phyloP scores from a whole-genome alignment of 148 eudicot genomes.

The Cornus suecica region DNA sequence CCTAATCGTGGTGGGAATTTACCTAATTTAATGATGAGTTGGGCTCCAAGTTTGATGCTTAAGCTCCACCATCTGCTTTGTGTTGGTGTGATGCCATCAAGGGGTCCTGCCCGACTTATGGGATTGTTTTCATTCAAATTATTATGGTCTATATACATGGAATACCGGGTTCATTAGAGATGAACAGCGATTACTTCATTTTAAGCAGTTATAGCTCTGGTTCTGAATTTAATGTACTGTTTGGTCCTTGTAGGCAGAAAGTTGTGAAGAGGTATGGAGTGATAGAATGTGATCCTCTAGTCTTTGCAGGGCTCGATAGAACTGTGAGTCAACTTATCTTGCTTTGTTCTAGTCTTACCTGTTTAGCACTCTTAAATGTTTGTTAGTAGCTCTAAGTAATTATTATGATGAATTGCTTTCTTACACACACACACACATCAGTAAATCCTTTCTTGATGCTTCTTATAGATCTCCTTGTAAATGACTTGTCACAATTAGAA shows the following conservation, averaged over 20 bases:
- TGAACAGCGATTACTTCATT: neutral
- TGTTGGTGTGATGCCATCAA: neutral
- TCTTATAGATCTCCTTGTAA: neutral
- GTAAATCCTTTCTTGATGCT: too few relatives aligned
- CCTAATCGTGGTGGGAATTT: slow-evolving; percentile 2
- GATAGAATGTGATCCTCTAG: slow-evolving; percentile 79
- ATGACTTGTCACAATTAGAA: neutral
- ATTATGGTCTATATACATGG: slow-evolving; percentile 2
- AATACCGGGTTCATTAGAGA: neutral
- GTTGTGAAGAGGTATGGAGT: slow-evolving; percentile 63
- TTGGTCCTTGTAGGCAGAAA: slow-evolving; percentile 48
- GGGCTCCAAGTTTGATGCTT: neutral
- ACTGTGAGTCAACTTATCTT: slow-evolving; percentile 47
- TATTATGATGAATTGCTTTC: neutral
- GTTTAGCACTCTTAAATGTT: neutral
- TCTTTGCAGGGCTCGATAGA: slow-evolving; percentile 66
- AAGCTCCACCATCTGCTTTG: neutral
- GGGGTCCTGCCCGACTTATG: neutral
- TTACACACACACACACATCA: neutral
- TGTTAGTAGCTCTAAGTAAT: neutral
- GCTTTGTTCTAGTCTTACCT: slow-evolving; percentile 10
- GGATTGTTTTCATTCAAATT: neutral
- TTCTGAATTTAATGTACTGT: slow-evolving; percentile 14
- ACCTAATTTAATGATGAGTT: neutral
- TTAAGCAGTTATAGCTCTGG: neutral